A percentile compares a stretch with the other conserved stretches of the same genome.
phyloP scores from a whole-genome alignment of 1,139 yeast species.

The Yamadazyma diddensiae region DNA sequence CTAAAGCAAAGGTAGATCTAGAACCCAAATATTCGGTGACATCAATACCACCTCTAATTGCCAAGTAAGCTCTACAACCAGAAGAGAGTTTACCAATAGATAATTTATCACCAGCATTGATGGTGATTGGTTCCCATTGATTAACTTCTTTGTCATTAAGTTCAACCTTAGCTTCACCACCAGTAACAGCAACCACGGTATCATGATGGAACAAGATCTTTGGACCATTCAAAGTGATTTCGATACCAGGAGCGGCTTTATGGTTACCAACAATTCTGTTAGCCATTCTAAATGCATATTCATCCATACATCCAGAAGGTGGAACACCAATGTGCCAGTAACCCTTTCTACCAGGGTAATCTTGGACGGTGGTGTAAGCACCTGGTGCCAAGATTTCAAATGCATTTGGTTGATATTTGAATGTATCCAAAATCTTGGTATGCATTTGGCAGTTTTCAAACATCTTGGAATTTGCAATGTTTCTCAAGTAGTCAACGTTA shows the following conservation, averaged over 20 bases:
- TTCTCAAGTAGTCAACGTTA: slow-evolving; percentile 83
- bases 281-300: slow-evolving; percentile 83
- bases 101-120: slow-evolving; percentile 73
- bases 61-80: slow-evolving; percentile 89
- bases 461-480: slow-evolving; percentile 80
- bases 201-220: slow-evolving; percentile 78
- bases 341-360: slow-evolving; percentile 88
- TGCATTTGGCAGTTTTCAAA: slow-evolving; percentile 80
- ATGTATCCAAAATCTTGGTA: slow-evolving; percentile 85
- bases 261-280: slow-evolving; percentile 89
- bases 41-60: slow-evolving; percentile 90
- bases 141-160: slow-evolving; percentile 56
- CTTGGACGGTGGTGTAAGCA: slow-evolving; percentile 93
- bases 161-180: slow-evolving; percentile 70
- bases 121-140: slow-evolving; percentile 66
- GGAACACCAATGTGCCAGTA: slow-evolving; percentile 95
- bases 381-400: slow-evolving; percentile 85
- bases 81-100: slow-evolving; percentile 72
- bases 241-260: slow-evolving; percentile 80
- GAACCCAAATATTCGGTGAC: slow-evolving; percentile 93
- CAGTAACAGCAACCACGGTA: slow-evolving; percentile 75
- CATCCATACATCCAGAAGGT: slow-evolving; percentile 98
- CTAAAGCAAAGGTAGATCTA: slow-evolving; percentile 94
- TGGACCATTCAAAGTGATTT: slow-evolving; percentile 86
- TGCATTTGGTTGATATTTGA: slow-evolving; percentile 75